These are phyloP conservation scores for Torrubiella hemipterigena DNA, from an alignment of 2,329 filamentous ascomycete species.

Conservation along the genomic window DNA sequence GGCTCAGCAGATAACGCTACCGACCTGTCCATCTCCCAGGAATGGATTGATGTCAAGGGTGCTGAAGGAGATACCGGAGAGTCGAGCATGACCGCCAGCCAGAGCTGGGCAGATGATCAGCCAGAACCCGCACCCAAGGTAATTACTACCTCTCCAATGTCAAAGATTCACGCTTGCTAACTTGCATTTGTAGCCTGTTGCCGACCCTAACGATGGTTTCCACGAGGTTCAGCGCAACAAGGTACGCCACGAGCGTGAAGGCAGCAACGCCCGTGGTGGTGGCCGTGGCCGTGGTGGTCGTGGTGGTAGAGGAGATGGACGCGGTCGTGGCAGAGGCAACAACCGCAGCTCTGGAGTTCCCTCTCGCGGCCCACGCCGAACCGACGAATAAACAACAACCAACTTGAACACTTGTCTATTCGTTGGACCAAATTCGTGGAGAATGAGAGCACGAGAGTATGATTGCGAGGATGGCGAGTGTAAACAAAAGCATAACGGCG, in stretches of 20 bases:
- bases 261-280: slow-evolving; percentile 25
- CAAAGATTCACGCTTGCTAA: not conserved
- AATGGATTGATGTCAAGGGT: slow-evolving; percentile 61
- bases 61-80: slow-evolving; percentile 59
- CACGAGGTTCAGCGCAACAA: slow-evolving; percentile 56
- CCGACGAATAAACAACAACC: slow-evolving; percentile 28
- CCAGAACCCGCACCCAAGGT: slow-evolving; percentile 39
- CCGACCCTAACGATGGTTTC: slow-evolving; percentile 53
- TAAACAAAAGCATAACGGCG: slow-evolving; percentile 29
- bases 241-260: slow-evolving; percentile 40
- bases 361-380: slow-evolving; percentile 23
- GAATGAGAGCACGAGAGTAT: slow-evolving; percentile 16
- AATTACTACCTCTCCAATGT: slow-evolving; percentile 5
- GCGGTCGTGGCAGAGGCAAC: slow-evolving; percentile 27
- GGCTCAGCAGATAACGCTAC: slow-evolving; percentile 50
- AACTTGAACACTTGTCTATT: too few species aligned
- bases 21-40: slow-evolving; percentile 37
- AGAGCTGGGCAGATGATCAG: slow-evolving; percentile 77
- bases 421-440: too few species aligned
- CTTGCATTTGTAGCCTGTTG: slow-evolving; percentile 15
- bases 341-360: slow-evolving; percentile 20
- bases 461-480: slow-evolving; percentile 20
- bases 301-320: slow-evolving; percentile 34
- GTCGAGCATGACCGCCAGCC: slow-evolving; percentile 48
- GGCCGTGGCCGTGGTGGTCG: slow-evolving; percentile 41